Percentiles rank a stretch among this genome's conserved stretches.
Conservation (phyloP, 805 yeast species). For the Kluyveromyces dobzhanskii region DNA sequence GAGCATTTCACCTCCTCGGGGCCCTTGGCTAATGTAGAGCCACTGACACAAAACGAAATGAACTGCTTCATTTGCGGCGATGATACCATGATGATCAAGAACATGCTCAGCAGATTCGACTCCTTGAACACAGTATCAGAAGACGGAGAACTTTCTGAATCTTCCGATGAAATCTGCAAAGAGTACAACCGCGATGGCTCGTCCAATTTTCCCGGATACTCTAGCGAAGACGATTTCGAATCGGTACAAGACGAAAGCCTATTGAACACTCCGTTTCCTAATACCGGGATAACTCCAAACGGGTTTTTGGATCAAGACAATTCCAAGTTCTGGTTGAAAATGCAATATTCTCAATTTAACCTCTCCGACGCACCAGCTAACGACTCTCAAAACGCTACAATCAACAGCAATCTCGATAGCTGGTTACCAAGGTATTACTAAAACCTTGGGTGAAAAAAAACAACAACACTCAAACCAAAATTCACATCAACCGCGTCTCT, state of each 20-base stretch:
- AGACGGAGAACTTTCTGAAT: background rate
- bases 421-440: background rate
- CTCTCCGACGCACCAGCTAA: background rate
- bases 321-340: background rate
- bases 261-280: background rate
- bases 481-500: too few species aligned
- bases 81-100: slow-evolving; percentile 13
- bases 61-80: slow-evolving; percentile 14
- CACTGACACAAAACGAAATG: slow-evolving; percentile 11
- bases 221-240: background rate
- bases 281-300: background rate
- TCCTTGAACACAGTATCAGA: background rate
- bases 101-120: slow-evolving; percentile 11
- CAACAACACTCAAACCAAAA: too few species aligned
- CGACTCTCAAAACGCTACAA: background rate
- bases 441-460: too few species aligned
- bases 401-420: background rate
- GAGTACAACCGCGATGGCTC: slow-evolving; percentile 8
- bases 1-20: slow-evolving; percentile 23
- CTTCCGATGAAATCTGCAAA: background rate
- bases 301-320: background rate
- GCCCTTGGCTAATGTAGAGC: slow-evolving; percentile 20
- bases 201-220: background rate
- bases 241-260: background rate
- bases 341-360: background rate